Conservation (phyloP, 176 grass and related monocot species). For the Triticum aestivum region IWGSC_CS_RefSeq_v2.1 NC_057811.1:484546611-484547110, state of each 20-base stretch:
- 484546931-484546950: not conserved
- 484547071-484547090: not conserved
- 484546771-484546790: no score
- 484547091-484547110: not conserved
- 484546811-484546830: no score
- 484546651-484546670: no score
- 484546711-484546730: no score
- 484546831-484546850: no score
- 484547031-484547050: slow-evolving; percentile 8
- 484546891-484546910: not conserved
- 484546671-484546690: no score
- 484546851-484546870: not conserved
- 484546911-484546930: not conserved
- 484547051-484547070: not conserved
- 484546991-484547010: not conserved
- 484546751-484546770: no score
- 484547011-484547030: not conserved
- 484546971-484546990: not conserved
- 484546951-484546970: not conserved
- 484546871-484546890: not conserved
- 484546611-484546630: no score
- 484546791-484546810: no score
- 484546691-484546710: no score
- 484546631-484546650: no score
- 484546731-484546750: no score